Conservation (phyloP, 225 moss, liverwort and hornwort species). For the Antitrichia curtipendula region DNA sequence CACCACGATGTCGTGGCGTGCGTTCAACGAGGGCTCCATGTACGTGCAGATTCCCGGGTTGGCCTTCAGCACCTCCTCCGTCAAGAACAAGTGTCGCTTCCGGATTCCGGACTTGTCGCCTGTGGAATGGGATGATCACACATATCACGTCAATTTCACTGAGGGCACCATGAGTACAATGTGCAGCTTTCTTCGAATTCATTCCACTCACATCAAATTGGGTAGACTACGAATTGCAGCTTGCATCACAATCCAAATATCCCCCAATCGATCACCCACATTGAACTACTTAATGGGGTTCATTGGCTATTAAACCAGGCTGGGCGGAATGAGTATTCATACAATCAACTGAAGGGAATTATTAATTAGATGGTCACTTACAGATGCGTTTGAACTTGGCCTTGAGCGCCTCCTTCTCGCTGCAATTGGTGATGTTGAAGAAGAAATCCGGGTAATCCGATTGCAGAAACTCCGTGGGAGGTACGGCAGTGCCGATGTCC, state of each 20-base stretch:
- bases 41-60: not conserved
- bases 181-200: too few relatives aligned
- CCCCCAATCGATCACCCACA: not conserved
- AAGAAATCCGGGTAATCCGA: not conserved
- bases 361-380: not conserved
- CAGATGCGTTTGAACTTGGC: not conserved
- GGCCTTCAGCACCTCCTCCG: not conserved
- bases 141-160: too few relatives aligned
- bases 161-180: fast-evolving
- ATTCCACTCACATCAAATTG: too few relatives aligned
- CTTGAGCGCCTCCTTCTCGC: not conserved
- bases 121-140: not conserved
- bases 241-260: too few relatives aligned
- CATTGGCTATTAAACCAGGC: not conserved
- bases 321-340: not conserved
- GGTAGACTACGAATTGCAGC: not conserved
- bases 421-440: not conserved
- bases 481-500: not conserved
- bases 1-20: not conserved
- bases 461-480: not conserved
- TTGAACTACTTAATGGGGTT: fast-evolving
- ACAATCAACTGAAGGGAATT: not conserved
- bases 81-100: not conserved
- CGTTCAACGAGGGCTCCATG: not conserved
- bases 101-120: not conserved